A percentile compares a stretch with the other conserved stretches of the same genome.
phyloP scores from a whole-genome alignment of 148 eudicot species.

The Rhododendron simsii region DNA sequence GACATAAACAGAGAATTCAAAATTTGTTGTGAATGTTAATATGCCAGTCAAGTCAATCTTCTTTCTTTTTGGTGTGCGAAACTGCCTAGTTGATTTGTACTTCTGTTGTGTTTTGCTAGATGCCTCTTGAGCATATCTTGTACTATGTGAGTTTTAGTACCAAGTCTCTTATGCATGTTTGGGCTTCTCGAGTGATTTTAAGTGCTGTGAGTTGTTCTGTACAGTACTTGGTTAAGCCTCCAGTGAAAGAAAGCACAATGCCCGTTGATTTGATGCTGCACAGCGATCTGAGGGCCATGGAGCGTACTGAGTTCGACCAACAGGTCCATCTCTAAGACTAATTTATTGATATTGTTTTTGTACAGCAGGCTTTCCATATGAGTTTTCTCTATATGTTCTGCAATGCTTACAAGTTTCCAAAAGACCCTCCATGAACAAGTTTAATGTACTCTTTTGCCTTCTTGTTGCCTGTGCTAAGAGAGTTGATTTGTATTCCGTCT shows the following conservation, averaged over 20 bases:
- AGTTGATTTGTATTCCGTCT: background rate
- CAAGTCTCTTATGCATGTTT: background rate
- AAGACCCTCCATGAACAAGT: background rate
- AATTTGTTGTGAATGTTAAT: background rate
- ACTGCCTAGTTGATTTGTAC: background rate
- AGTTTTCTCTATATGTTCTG: background rate
- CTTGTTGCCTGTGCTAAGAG: background rate
- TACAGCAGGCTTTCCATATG: background rate
- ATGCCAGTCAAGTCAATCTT: background rate
- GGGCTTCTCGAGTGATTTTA: background rate
- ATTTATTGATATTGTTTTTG: background rate
- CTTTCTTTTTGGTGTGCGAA: background rate
- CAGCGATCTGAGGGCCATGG: constrained; percentile 75
- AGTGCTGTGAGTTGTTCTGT: background rate
- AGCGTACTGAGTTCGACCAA: constrained; percentile 78
- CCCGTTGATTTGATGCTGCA: constrained; percentile 77
- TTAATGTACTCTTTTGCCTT: constrained; percentile 2
- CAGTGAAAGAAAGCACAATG: constrained; percentile 67
- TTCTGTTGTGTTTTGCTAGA: background rate
- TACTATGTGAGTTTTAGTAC: background rate
- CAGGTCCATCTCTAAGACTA: constrained; percentile 40
- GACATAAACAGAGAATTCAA: background rate
- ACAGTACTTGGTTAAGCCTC: constrained; percentile 80
- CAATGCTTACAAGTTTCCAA: background rate
- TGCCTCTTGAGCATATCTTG: background rate